A percentile compares a stretch with the other conserved stretches of the same genome.
These are phyloP conservation scores for Zoysia pacifica DNA, from an alignment of 176 grass and related monocot genomes.

Conservation along the genomic window DNA sequence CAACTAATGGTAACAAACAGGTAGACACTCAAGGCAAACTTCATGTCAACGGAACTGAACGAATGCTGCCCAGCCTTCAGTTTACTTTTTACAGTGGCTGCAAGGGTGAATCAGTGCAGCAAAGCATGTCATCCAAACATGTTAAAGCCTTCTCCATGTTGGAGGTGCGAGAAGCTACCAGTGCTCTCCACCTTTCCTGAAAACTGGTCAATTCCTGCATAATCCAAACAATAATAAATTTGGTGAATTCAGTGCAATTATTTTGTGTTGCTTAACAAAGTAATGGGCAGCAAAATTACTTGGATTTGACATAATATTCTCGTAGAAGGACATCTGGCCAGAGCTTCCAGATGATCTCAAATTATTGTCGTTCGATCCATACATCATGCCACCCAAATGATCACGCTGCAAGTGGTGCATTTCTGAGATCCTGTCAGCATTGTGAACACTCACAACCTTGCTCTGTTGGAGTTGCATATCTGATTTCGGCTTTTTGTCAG, in stretches of 20 bases:
- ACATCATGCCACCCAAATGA: conserved; percentile 45
- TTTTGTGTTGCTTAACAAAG: not conserved
- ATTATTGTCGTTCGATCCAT: conserved; percentile 56
- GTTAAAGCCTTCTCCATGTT: conserved; percentile 62
- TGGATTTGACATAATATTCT: conserved; percentile 65
- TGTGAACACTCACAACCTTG: conserved; percentile 31
- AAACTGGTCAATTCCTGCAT: conserved; percentile 75
- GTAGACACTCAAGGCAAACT: not conserved
- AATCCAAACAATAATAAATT: conserved; percentile 6
- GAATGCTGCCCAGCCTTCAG: conserved; percentile 5
- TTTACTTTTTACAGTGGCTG: conserved; percentile 35
- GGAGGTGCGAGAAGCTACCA: conserved; percentile 49
- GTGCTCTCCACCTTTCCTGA: conserved; percentile 65
- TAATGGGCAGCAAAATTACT: conserved; percentile 42
- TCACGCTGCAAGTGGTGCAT: conserved; percentile 45
- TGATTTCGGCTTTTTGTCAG: conserved; percentile 75
- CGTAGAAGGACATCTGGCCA: conserved; percentile 73
- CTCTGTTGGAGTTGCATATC: conserved; percentile 45
- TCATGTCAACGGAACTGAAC: conserved; percentile 31
- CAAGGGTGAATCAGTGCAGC: not conserved
- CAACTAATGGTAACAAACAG: conserved; percentile 16
- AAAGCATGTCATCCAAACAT: conserved; percentile 65
- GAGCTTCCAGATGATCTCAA: conserved; percentile 57
- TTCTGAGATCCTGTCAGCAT: conserved; percentile 43
- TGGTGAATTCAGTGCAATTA: not conserved